Evolutionary conservation across 1,139 yeast genomes (phyloP).

Genomic region (Lodderomyces beijingensis): DNA sequence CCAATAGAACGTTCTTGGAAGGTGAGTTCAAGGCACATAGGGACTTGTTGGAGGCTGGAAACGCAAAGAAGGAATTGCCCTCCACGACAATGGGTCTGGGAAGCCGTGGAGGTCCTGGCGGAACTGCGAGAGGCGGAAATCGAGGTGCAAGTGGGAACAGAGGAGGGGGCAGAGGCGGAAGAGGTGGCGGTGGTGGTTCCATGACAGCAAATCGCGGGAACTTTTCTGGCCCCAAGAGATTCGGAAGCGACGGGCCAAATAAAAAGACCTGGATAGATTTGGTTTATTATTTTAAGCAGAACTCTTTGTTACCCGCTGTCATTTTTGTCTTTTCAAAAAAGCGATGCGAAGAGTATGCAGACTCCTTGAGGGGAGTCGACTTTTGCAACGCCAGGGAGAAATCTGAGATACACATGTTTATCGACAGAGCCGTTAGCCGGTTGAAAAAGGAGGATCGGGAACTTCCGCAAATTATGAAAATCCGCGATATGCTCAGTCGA

Average conservation of each 20-base stretch:
- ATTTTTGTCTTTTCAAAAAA: conserved; percentile 91
- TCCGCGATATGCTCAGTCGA: conserved; percentile 77
- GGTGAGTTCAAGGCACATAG: conserved; percentile 60
- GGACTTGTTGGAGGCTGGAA: conserved; percentile 37
- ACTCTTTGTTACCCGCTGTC: conserved; percentile 81
- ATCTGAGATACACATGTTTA: conserved; percentile 88
- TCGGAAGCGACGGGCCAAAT: conserved; percentile 63
- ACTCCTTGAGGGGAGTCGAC: conserved; percentile 66
- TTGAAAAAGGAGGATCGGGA: conserved; percentile 89
- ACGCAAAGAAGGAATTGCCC: conserved; percentile 23
- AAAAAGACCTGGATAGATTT: conserved; percentile 75
- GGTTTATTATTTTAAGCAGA: conserved; percentile 65
- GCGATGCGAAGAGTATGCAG: conserved; percentile 90
- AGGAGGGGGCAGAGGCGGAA: conserved; percentile 25
- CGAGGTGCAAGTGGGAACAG: conserved; percentile 22
- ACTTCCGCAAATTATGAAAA: conserved; percentile 80
- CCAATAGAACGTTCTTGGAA: conserved; percentile 65
- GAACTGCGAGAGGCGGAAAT: conserved; percentile 33
- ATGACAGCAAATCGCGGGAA: conserved; percentile 21
- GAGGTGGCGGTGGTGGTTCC: conserved; percentile 20
- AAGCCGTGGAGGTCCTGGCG: conserved; percentile 43
- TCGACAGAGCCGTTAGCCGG: conserved; percentile 83
- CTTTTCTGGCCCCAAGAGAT: conserved; percentile 26
- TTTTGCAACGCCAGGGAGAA: conserved; percentile 80
- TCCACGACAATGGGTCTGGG: conserved; percentile 41